These are phyloP conservation scores for Phytophthora syringae DNA, from an alignment of 352 stramenopile species.

Conservation along the genomic window DNA sequence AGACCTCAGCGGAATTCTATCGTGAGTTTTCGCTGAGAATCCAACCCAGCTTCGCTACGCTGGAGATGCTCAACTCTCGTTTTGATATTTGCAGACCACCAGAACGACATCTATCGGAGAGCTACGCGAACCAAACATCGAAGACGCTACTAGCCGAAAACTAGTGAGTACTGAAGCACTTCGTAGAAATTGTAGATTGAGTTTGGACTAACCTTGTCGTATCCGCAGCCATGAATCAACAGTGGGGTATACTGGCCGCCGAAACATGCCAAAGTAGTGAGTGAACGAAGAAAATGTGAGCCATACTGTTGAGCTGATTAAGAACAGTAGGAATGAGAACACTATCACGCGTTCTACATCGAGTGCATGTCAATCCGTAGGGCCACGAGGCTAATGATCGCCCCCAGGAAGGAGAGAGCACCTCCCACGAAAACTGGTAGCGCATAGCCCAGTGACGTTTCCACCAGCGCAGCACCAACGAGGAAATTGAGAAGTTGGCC, in stretches of 20 bases:
- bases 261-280: conserved; percentile 34
- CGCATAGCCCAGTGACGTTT: conserved; percentile 66
- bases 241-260: conserved; percentile 54
- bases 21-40: conserved; percentile 32
- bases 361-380: conserved; percentile 83
- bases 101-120: conserved; percentile 55
- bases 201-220: no score
- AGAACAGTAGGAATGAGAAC: background rate
- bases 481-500: conserved; percentile 80
- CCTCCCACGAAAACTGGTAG: conserved; percentile 75
- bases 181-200: no score
- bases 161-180: no score
- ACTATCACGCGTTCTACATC: conserved; percentile 46
- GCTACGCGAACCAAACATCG: conserved; percentile 56
- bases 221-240: conserved; percentile 40
- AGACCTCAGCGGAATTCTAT: conserved; percentile 45
- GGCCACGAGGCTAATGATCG: conserved; percentile 63
- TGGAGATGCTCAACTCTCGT: background rate
- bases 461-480: conserved; percentile 59
- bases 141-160: conserved; percentile 76
- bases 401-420: conserved; percentile 61
- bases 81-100: conserved; percentile 36
- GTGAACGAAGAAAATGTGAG: background rate
- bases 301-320: conserved; percentile 10
- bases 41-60: background rate